Percentiles rank a stretch among this genome's conserved stretches.
Evolutionary conservation across 2,329 filamentous ascomycete species (phyloP).

Genomic region (Sporothrix schenckii): DNA sequence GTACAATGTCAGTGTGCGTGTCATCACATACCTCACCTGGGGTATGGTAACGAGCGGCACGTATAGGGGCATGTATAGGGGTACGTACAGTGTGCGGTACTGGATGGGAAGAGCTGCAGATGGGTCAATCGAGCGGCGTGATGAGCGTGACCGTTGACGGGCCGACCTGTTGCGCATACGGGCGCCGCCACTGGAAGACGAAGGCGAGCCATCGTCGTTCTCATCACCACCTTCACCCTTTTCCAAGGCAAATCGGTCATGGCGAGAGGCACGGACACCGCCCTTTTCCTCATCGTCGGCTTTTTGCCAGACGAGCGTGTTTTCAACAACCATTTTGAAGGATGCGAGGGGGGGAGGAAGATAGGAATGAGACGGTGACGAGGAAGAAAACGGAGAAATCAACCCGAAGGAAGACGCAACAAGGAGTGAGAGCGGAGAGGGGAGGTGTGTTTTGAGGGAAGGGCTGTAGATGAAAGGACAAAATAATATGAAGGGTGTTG

Average conservation of each 20-base stretch:
- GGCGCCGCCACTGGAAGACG: not conserved
- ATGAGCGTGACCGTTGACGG: constrained; percentile 21
- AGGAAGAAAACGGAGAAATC: not conserved
- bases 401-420: constrained; percentile 12
- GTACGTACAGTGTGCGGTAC: constrained; percentile 56
- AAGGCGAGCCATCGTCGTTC: not conserved
- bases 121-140: constrained; percentile 46
- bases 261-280: constrained; percentile 6
- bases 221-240: not conserved
- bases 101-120: constrained; percentile 53
- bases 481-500: not conserved
- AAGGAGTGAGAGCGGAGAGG: not conserved
- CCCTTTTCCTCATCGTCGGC: constrained; percentile 23
- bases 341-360: not conserved
- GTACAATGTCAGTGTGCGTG: not conserved
- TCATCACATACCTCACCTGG: too few species aligned
- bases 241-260: not conserved
- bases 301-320: constrained; percentile 16
- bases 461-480: not conserved
- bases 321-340: constrained; percentile 18
- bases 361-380: not conserved
- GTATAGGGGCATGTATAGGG: not conserved
- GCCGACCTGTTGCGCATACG: not conserved
- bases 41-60: not conserved
- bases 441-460: not conserved